Conservation (phyloP, 2,329 filamentous ascomycete species). For the Raffaelea albimanens region DNA sequence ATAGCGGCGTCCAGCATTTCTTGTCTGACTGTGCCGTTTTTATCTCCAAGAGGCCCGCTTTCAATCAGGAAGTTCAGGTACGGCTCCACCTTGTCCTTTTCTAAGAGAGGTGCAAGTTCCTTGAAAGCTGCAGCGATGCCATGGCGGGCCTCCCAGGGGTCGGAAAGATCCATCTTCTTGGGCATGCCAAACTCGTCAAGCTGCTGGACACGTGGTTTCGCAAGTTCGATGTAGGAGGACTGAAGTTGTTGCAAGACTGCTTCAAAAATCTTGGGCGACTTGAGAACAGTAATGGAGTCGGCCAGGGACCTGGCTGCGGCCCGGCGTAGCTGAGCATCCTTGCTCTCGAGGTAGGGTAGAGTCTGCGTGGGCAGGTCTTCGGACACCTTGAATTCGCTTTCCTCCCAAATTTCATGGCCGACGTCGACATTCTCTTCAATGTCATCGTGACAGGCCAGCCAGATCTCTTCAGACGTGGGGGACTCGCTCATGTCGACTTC, state of each 20-base stretch:
- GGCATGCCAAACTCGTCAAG: slow-evolving; percentile 94
- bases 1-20: slow-evolving; percentile 92
- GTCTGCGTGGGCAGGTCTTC: slow-evolving; percentile 57
- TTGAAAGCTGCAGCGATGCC: slow-evolving; percentile 83
- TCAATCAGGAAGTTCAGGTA: slow-evolving; percentile 84
- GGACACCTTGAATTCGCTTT: slow-evolving; percentile 68
- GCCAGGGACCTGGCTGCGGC: slow-evolving; percentile 76
- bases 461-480: slow-evolving; percentile 80
- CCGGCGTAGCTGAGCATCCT: slow-evolving; percentile 72
- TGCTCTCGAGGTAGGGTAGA: slow-evolving; percentile 69
- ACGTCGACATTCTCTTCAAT: slow-evolving; percentile 77
- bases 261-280: slow-evolving; percentile 37
- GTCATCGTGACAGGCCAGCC: slow-evolving; percentile 88
- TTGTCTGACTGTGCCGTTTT: slow-evolving; percentile 63
- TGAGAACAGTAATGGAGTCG: slow-evolving; percentile 56
- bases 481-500: slow-evolving; percentile 88
- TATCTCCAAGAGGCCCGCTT: slow-evolving; percentile 77
- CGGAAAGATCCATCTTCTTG: slow-evolving; percentile 74
- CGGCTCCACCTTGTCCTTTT: slow-evolving; percentile 57
- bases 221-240: slow-evolving; percentile 63
- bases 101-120: slow-evolving; percentile 65
- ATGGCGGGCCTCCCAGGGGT: slow-evolving; percentile 86
- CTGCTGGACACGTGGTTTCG: slow-evolving; percentile 73
- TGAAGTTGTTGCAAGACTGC: slow-evolving; percentile 56
- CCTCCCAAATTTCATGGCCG: slow-evolving; percentile 87